A percentile compares a stretch with the other conserved stretches of the same genome.
Evolutionary conservation across 169 alveolate genomes (phyloP).

Genomic region (Cystoisospora suis): DNA sequence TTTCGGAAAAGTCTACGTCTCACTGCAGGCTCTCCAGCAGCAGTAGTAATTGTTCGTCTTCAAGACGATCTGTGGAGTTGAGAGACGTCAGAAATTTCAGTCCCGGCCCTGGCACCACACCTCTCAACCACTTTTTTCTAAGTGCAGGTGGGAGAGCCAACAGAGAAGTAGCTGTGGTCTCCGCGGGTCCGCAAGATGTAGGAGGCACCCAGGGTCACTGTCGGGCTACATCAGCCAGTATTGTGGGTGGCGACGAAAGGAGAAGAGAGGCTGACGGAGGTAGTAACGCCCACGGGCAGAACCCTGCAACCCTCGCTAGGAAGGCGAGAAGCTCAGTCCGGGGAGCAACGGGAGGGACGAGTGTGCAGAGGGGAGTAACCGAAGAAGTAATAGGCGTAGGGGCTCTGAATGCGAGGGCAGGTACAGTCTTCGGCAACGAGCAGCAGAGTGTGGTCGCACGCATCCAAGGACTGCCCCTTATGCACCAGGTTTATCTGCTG

Average conservation of each 20-base stretch:
- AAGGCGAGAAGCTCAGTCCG: background rate
- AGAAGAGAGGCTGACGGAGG: background rate
- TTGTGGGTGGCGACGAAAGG: background rate
- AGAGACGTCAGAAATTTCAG: background rate
- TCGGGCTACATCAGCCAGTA: too few species aligned
- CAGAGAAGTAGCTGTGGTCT: too few species aligned
- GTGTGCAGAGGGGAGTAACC: background rate
- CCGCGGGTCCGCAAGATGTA: too few species aligned
- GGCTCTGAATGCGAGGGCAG: constrained; percentile 23
- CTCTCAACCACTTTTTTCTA: background rate
- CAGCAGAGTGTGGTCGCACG: constrained; percentile 46
- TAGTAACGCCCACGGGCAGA: background rate
- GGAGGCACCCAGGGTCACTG: too few species aligned
- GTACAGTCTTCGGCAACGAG: constrained; percentile 31
- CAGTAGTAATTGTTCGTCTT: background rate
- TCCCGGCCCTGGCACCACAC: background rate
- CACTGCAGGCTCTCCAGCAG: background rate
- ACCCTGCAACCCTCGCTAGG: background rate
- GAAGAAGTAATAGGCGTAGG: constrained; percentile 31
- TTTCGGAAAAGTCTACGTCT: background rate
- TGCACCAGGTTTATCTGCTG: constrained; percentile 47
- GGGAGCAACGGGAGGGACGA: background rate
- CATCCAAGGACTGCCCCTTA: constrained; percentile 43
- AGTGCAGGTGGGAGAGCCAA: too few species aligned
- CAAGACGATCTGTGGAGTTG: background rate